phyloP scores from a whole-genome alignment of 345 rosid species.

The Angophora floribunda region DNA sequence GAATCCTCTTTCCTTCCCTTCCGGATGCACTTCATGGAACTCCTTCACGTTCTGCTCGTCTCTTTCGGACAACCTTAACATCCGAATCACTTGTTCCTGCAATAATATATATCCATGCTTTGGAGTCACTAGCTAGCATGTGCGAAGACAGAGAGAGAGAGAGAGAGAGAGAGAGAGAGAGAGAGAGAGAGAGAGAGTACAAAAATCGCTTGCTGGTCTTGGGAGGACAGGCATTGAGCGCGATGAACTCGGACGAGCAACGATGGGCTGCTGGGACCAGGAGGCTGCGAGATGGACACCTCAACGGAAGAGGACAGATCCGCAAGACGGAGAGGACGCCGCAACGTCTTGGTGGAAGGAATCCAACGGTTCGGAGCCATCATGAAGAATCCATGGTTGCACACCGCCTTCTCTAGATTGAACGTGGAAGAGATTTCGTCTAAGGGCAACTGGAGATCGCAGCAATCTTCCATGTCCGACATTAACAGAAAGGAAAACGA shows the following conservation, averaged over 20 bases:
- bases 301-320: background rate
- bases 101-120: background rate
- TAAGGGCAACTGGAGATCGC: background rate
- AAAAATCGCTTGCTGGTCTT: slow-evolving; percentile 8
- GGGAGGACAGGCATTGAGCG: background rate
- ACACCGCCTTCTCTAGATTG: slow-evolving; percentile 19
- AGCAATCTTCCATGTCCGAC: background rate
- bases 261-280: background rate
- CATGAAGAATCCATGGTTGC: slow-evolving; percentile 31
- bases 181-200: background rate
- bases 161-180: background rate
- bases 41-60: slow-evolving; percentile 17
- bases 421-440: slow-evolving; percentile 2
- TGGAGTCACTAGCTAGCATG: background rate
- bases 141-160: background rate
- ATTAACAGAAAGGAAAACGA: background rate
- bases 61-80: slow-evolving; percentile 25
- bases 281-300: slow-evolving; percentile 29
- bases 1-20: slow-evolving; percentile 20
- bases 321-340: slow-evolving; percentile 19
- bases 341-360: slow-evolving; percentile 15
- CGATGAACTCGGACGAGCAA: background rate
- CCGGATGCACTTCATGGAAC: slow-evolving; percentile 24
- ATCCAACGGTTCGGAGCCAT: slow-evolving; percentile 43
- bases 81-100: slow-evolving; percentile 30